Conservation (phyloP, 768 basidiomycete genomes). For the Leccinum barrowsii region DNA sequence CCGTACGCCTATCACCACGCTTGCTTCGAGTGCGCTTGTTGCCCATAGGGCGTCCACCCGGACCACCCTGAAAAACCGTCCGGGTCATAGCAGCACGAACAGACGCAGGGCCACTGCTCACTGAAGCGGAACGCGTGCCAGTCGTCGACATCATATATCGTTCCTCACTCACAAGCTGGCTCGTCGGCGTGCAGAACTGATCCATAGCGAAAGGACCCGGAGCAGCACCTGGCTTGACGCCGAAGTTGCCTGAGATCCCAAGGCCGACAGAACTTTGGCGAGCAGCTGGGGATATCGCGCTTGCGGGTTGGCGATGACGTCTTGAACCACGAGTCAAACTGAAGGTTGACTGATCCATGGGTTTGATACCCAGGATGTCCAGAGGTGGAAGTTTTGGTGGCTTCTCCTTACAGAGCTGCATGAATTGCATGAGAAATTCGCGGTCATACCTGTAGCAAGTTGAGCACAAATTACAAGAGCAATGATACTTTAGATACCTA, state of each 20-base stretch:
- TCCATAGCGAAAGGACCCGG: conserved; percentile 52
- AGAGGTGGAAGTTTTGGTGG: conserved; percentile 62
- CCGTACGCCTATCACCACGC: conserved; percentile 72
- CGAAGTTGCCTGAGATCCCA: conserved; percentile 30
- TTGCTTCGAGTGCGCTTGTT: conserved; percentile 71
- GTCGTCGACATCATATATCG: conserved; percentile 46
- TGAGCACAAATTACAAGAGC: conserved; percentile 8
- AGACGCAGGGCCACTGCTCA: conserved; percentile 44
- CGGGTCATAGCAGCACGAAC: conserved; percentile 52
- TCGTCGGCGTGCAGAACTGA: conserved; percentile 51
- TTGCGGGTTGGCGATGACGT: conserved; percentile 48
- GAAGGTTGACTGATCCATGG: conserved; percentile 52
- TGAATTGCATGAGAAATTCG: conserved; percentile 98
- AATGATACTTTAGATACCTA: conserved; percentile 44
- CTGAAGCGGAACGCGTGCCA: conserved; percentile 50
- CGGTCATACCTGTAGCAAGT: conserved; percentile 78
- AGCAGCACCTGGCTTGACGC: conserved; percentile 27
- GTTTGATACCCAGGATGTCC: conserved; percentile 88
- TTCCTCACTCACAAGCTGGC: conserved; percentile 67
- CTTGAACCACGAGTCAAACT: conserved; percentile 60
- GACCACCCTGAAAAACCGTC: conserved; percentile 36
- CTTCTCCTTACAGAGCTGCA: conserved; percentile 91
- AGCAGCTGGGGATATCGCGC: conserved; percentile 38
- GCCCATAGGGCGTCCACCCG: conserved; percentile 45
- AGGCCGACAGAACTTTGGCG: conserved; percentile 50